Conservation (phyloP, 1,284 basidiomycete genomes). For the Naganishia albida region DNA sequence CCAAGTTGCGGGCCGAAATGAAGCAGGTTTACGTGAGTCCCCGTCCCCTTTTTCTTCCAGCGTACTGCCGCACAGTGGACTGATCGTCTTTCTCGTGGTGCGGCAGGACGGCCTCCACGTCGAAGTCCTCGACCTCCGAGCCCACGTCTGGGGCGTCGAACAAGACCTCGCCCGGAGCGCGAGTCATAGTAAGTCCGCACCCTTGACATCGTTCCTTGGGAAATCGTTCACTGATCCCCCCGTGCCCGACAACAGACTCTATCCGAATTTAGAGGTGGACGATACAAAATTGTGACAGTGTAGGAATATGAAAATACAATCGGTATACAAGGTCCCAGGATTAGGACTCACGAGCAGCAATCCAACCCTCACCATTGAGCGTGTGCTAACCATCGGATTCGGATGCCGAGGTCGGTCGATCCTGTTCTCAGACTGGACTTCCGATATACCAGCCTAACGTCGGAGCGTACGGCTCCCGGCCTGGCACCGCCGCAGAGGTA, state of each 20-base stretch:
- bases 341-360: too few species aligned
- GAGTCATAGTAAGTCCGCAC: constrained; percentile 47
- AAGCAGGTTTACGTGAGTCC: constrained; percentile 69
- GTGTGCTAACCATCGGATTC: too few species aligned
- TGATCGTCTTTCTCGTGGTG: background rate
- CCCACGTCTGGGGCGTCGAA: constrained; percentile 55
- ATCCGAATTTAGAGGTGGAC: constrained; percentile 11
- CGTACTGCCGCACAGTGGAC: background rate
- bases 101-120: constrained; percentile 53
- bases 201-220: background rate
- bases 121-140: constrained; percentile 52
- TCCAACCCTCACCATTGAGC: too few species aligned
- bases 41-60: background rate
- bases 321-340: background rate
- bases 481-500: too few species aligned
- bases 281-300: constrained; percentile 6
- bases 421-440: too few species aligned
- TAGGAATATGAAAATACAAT: constrained; percentile 11
- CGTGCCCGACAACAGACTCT: constrained; percentile 16
- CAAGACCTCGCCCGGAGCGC: constrained; percentile 52
- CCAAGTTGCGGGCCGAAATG: constrained; percentile 70
- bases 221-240: background rate
- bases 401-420: too few species aligned
- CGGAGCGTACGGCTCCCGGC: too few species aligned
- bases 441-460: too few species aligned